phyloP scores from a whole-genome alignment of 331 rosid species.

The Malus hybrid region DNA sequence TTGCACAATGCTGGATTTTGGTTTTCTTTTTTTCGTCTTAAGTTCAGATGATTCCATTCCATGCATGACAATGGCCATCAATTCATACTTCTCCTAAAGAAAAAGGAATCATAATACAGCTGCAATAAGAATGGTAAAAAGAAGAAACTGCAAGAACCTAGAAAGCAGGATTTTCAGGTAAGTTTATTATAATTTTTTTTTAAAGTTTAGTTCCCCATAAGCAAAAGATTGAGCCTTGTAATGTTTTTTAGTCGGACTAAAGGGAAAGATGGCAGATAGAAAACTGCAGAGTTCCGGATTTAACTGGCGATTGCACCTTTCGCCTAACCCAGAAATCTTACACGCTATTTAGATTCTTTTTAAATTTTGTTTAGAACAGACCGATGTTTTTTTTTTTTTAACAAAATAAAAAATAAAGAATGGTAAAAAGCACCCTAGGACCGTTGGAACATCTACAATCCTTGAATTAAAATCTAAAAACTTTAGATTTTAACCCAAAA shows the following conservation, averaged over 20 bases:
- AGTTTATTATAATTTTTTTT: too few species aligned
- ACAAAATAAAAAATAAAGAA: background rate
- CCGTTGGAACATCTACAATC: too few species aligned
- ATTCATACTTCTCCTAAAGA: background rate
- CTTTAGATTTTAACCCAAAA: too few species aligned
- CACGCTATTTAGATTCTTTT: background rate
- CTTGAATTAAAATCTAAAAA: too few species aligned
- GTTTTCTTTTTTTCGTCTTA: background rate
- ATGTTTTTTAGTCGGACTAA: background rate
- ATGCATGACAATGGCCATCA: background rate
- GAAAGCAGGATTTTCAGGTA: too few species aligned
- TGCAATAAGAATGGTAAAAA: background rate
- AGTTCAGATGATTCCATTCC: background rate
- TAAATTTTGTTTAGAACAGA: background rate
- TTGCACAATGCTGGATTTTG: background rate
- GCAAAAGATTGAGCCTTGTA: background rate
- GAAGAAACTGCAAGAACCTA: too few species aligned
- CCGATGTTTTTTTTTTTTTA: too few species aligned
- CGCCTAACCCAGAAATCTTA: too few species aligned
- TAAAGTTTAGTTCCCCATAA: too few species aligned
- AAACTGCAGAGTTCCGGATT: background rate
- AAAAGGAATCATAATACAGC: background rate
- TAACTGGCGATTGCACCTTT: too few species aligned
- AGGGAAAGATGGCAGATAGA: background rate
- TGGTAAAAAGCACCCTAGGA: background rate